These are phyloP conservation scores for Apiotrichum laibachii DNA, from an alignment of 1,284 basidiomycete genomes.

Conservation along the genomic window DNA sequence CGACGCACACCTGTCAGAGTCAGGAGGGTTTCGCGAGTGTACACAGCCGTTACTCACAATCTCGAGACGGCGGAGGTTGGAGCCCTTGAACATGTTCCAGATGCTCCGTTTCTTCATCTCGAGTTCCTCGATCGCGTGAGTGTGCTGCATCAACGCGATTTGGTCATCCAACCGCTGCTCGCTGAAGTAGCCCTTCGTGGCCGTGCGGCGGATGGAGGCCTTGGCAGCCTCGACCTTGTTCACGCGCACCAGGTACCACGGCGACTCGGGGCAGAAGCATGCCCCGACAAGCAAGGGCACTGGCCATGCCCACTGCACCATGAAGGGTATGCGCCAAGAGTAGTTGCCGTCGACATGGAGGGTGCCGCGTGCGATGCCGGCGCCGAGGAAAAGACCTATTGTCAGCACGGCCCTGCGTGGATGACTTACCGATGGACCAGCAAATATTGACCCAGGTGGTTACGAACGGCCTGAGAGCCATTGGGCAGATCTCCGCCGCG, in stretches of 20 bases:
- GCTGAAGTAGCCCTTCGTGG: constrained; percentile 35
- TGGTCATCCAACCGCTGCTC: constrained; percentile 50
- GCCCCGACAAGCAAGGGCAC: constrained; percentile 34
- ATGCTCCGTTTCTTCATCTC: constrained; percentile 42
- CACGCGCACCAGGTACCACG: constrained; percentile 25
- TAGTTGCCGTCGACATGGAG: constrained; percentile 34
- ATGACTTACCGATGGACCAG: constrained; percentile 44
- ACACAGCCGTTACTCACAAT: background rate
- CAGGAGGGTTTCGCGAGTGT: background rate
- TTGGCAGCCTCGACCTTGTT: constrained; percentile 53
- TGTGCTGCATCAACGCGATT: constrained; percentile 52
- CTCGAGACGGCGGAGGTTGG: constrained; percentile 45
- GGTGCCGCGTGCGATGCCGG: constrained; percentile 35
- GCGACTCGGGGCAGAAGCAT: constrained; percentile 28
- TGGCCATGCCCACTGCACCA: constrained; percentile 48
- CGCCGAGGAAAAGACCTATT: constrained; percentile 42
- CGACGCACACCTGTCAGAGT: background rate
- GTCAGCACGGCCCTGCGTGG: background rate
- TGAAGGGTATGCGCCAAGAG: constrained; percentile 21
- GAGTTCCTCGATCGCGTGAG: constrained; percentile 36
- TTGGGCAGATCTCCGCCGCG: constrained; percentile 54
- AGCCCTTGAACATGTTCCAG: constrained; percentile 53
- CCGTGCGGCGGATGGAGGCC: constrained; percentile 49
- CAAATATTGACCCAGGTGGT: constrained; percentile 46
- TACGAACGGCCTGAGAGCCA: constrained; percentile 21